Evolutionary conservation across 2,329 filamentous ascomycete species (phyloP).

Genomic region (Fusarium secorum): DNA sequence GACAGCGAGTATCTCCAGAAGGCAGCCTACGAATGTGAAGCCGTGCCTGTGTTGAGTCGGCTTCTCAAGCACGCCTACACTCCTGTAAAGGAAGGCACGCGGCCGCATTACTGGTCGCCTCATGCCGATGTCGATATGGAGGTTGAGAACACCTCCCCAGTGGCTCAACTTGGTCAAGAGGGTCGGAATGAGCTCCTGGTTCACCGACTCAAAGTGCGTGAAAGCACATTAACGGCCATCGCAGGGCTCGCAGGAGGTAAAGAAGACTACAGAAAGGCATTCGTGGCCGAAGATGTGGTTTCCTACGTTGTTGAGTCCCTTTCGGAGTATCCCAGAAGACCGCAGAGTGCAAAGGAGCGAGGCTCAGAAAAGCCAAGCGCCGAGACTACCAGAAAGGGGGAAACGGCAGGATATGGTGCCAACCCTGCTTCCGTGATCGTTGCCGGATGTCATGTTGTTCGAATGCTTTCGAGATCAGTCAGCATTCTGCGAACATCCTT

Average conservation of each 20-base stretch:
- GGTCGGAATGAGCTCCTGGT: constrained; percentile 67
- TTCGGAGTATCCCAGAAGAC: constrained; percentile 61
- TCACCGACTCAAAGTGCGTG: constrained; percentile 79
- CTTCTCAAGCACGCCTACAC: constrained; percentile 62
- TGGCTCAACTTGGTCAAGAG: constrained; percentile 63
- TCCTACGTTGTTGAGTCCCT: constrained; percentile 86
- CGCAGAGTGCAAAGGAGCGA: constrained; percentile 54
- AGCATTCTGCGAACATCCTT: constrained; percentile 84
- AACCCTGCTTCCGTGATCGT: constrained; percentile 83
- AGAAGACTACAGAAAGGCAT: constrained; percentile 81
- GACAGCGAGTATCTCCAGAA: constrained; percentile 83
- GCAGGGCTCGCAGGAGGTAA: constrained; percentile 83
- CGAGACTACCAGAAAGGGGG: constrained; percentile 41
- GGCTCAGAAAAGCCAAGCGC: constrained; percentile 50
- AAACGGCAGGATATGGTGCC: constrained; percentile 64
- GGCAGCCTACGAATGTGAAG: constrained; percentile 74
- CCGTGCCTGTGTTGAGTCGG: constrained; percentile 55
- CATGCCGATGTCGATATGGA: constrained; percentile 48
- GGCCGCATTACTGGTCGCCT: constrained; percentile 52
- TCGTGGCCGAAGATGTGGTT: constrained; percentile 83
- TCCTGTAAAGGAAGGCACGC: constrained; percentile 47
- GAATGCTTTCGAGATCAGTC: constrained; percentile 85
- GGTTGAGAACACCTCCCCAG: constrained; percentile 45
- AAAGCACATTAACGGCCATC: constrained; percentile 78
- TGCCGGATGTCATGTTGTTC: constrained; percentile 82